These are phyloP conservation scores for Sambucus nigra DNA, from an alignment of 129 eudicot genomes.

Conservation along the genomic window DNA sequence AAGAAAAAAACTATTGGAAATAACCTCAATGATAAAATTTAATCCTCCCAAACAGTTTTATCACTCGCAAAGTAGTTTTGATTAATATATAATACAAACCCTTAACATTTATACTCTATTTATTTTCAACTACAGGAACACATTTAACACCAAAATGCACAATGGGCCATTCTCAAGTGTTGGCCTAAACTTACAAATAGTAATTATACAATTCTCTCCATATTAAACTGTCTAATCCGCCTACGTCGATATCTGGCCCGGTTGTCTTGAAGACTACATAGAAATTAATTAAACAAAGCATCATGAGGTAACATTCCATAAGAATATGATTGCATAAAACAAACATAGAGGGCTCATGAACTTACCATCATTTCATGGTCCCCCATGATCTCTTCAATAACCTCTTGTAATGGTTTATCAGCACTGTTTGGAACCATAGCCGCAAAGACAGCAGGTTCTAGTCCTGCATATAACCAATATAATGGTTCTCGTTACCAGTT, in stretches of 20 bases:
- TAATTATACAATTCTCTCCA: too few species aligned
- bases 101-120: too few species aligned
- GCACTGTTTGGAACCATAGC: conserved; percentile 93
- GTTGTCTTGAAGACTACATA: conserved; percentile 25
- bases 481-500: not conserved
- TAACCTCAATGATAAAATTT: too few species aligned
- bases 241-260: conserved; percentile 10
- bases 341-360: not conserved
- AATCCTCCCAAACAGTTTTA: too few species aligned
- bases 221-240: not conserved
- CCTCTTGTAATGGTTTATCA: conserved; percentile 62
- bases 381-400: conserved; percentile 90
- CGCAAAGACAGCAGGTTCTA: conserved; percentile 76
- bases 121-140: too few species aligned
- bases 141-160: too few species aligned
- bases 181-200: too few species aligned
- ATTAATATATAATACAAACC: too few species aligned
- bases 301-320: not conserved
- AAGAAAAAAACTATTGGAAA: too few species aligned
- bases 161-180: too few species aligned
- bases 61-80: too few species aligned
- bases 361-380: conserved; percentile 86
- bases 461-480: conserved; percentile 29
- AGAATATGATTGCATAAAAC: not conserved
- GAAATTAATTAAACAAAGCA: not conserved